phyloP scores from a whole-genome alignment of 208 protist genomes.

The Trypanosoma platydactyli region DNA sequence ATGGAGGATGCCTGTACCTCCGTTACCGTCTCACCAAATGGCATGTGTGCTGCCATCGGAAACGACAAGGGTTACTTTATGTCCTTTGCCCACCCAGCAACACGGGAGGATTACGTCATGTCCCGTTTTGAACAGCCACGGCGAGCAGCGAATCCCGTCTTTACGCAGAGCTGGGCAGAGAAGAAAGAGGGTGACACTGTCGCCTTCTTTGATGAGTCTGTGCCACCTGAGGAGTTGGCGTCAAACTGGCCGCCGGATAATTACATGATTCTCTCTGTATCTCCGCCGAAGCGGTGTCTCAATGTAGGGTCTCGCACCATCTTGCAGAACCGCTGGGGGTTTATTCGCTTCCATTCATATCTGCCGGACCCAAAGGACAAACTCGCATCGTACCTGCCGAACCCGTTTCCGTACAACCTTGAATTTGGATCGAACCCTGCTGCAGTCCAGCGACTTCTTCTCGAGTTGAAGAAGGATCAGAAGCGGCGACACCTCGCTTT shows the following conservation, averaged over 20 bases:
- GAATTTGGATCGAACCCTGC: constrained; percentile 77
- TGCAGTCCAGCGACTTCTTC: constrained; percentile 64
- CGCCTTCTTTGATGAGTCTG: constrained; percentile 67
- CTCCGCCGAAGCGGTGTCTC: constrained; percentile 73
- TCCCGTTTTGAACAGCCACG: constrained; percentile 64
- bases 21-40: constrained; percentile 71
- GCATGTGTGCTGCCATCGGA: constrained; percentile 82
- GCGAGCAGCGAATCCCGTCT: constrained; percentile 48
- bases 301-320: constrained; percentile 54
- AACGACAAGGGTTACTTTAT: constrained; percentile 87
- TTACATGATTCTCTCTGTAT: constrained; percentile 89
- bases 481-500: constrained; percentile 67
- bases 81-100: constrained; percentile 72
- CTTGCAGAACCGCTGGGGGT: constrained; percentile 69
- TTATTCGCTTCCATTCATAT: constrained; percentile 78
- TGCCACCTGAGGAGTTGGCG: constrained; percentile 47
- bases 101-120: constrained; percentile 76
- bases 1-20: constrained; percentile 62
- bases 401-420: constrained; percentile 87
- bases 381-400: constrained; percentile 67
- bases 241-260: constrained; percentile 85
- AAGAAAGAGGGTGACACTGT: constrained; percentile 45
- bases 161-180: constrained; percentile 70
- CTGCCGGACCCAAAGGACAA: constrained; percentile 87
- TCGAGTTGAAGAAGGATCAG: constrained; percentile 79